Evolutionary conservation across 352 stramenopile genomes (phyloP), one percentile per base, ranked within the genome.

Genomic region (Globisporangium radiosum): DNA sequence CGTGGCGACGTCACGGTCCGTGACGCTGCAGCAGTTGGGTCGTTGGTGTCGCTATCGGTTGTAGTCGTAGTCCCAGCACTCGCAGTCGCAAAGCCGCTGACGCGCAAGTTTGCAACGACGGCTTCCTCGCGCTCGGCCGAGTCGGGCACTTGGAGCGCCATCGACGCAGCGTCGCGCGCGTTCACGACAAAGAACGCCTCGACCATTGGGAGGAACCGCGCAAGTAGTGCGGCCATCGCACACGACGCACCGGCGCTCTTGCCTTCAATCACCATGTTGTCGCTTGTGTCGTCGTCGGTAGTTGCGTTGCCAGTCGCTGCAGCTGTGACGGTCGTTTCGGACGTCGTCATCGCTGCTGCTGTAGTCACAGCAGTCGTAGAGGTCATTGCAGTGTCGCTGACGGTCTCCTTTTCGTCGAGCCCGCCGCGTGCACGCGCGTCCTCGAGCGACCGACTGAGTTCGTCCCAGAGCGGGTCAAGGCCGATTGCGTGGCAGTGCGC

Each of bases 171-270:
- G 67, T 97, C 84, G 57, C 88, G 86, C 40, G 94, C 90, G 74
- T 98, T 99, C 3, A 98, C 94, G 37, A 99, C 95, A 68, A 99
- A 99, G 71, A 99, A 99, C 14, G 93, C 91, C 69, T 99, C 96
- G 57, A 99, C 96, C 58, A 98, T 95, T 4, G 96, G 96, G 57
- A 99, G 81, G 70, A 99, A 99, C 36, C 96, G 84, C 6, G 92
- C 96, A n/a, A 99, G 77, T 39, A 99, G 72, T 33, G 95, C 95
- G 37, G 94, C 89, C 88, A 96, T 96, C 3, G 87, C 84, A 56
- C 78, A 92, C 13, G 89, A 96, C 39, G 86, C 87, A 47, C 88
- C 81, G 56, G 84, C 85, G 64, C 86, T 94, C 68, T 92, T 93
- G 37, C 85, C 85, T 79, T 93, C 80, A 64, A 94, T 94, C 47